A percentile compares a stretch with the other conserved stretches of the same genome.
phyloP scores from a whole-genome alignment of 2,329 filamentous ascomycete species.

The Didymosphaeria variabile region DNA sequence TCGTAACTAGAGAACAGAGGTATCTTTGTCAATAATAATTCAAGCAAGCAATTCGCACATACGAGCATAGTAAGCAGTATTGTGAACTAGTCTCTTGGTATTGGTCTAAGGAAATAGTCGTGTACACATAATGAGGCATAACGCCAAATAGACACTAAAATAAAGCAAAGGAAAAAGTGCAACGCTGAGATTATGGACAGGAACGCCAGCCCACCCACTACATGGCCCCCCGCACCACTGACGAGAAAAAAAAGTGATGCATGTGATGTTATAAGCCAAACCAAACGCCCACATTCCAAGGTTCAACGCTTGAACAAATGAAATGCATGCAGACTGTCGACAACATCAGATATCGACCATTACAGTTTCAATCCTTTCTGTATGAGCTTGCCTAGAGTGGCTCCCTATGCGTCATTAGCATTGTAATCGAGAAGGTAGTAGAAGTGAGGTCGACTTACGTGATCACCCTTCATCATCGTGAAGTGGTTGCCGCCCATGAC shows the following conservation, averaged over 20 bases:
- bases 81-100: conserved; percentile 28
- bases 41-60: neutral
- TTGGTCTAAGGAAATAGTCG: conserved; percentile 15
- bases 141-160: conserved; percentile 7
- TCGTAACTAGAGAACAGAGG: too few species aligned
- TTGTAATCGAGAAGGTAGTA: neutral
- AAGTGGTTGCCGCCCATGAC: conserved; percentile 80
- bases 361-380: conserved; percentile 52
- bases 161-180: neutral
- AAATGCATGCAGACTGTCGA: conserved; percentile 40
- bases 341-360: conserved; percentile 5
- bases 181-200: conserved; percentile 14
- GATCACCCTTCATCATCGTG: conserved; percentile 75
- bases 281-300: conserved; percentile 40
- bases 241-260: conserved; percentile 18
- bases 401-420: conserved; percentile 47
- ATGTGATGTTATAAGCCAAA: conserved; percentile 19
- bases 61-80: neutral
- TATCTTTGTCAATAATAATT: too few species aligned
- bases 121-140: conserved; percentile 14
- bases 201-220: conserved; percentile 9
- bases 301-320: conserved; percentile 47
- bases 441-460: conserved; percentile 48
- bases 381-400: conserved; percentile 54
- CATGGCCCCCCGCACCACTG: conserved; percentile 16